These are phyloP conservation scores for Tricholoma flavovirens DNA, from an alignment of 768 basidiomycete species.

Conservation along the genomic window DNA sequence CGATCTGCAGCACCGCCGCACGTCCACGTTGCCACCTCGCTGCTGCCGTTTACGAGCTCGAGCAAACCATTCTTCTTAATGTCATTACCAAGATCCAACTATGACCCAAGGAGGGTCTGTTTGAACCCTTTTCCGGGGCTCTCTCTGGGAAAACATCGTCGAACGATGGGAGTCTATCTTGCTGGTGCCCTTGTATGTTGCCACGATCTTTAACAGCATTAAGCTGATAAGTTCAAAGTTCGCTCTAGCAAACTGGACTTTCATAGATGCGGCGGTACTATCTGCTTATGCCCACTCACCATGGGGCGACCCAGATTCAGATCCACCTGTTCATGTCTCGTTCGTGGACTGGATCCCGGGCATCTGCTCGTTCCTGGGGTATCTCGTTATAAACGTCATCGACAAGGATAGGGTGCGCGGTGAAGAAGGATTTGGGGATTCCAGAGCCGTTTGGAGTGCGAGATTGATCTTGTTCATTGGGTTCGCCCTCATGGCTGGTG, in stretches of 20 bases:
- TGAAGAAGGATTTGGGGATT: constrained; percentile 75
- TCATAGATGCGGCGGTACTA: constrained; percentile 88
- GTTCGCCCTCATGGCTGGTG: constrained; percentile 96
- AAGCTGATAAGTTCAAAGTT: constrained; percentile 49
- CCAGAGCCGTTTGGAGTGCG: constrained; percentile 86
- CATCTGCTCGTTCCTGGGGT: constrained; percentile 86
- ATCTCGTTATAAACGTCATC: constrained; percentile 88
- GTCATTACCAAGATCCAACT: constrained; percentile 65
- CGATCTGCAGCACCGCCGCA: constrained; percentile 15
- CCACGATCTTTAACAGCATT: neutral
- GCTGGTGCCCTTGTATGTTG: constrained; percentile 83
- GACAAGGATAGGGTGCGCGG: constrained; percentile 87
- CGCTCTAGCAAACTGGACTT: constrained; percentile 91
- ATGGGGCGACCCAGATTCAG: constrained; percentile 61
- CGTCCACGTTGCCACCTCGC: constrained; percentile 4
- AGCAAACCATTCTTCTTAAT: constrained; percentile 23
- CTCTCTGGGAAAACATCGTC: constrained; percentile 67
- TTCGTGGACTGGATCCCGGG: constrained; percentile 99
- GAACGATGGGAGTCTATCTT: constrained; percentile 84
- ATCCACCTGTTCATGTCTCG: constrained; percentile 63
- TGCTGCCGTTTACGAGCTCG: constrained; percentile 7
- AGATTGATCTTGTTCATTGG: constrained; percentile 89
- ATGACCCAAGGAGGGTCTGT: constrained; percentile 86
- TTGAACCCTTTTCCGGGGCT: constrained; percentile 80
- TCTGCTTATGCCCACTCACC: constrained; percentile 83